phyloP scores from a whole-genome alignment of 2,329 filamentous ascomycete species.

The Podosphaera xanthii region DNA sequence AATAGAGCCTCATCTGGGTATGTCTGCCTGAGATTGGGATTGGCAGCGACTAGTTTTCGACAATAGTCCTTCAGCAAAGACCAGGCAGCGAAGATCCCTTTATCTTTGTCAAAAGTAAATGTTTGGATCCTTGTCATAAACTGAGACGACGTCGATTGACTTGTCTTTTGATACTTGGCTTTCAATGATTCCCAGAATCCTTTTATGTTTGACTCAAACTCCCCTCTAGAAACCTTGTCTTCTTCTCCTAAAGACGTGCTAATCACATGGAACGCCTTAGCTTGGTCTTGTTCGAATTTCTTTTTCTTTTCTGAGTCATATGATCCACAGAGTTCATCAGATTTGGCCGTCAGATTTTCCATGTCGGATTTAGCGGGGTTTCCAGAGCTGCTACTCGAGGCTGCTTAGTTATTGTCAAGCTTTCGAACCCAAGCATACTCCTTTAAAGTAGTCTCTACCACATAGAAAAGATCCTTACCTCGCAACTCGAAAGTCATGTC shows the following conservation, averaged over 20 bases:
- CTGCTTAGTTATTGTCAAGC: background rate
- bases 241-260: background rate
- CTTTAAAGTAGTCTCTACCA: background rate
- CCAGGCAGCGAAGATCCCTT: background rate
- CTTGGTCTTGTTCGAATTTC: background rate
- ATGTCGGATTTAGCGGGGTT: background rate
- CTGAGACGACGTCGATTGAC: background rate
- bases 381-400: background rate
- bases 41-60: background rate
- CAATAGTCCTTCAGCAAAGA: background rate
- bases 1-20: background rate
- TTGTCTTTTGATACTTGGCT: background rate
- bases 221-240: background rate
- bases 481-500: background rate
- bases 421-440: background rate
- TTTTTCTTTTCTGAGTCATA: background rate
- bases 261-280: background rate
- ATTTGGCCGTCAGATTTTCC: background rate
- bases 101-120: background rate
- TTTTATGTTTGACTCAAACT: background rate
- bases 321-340: background rate
- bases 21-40: background rate
- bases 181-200: background rate
- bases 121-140: background rate
- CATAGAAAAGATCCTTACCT: background rate